Percentiles rank a stretch among this genome's conserved stretches.
phyloP scores from a whole-genome alignment of 768 basidiomycete species.

The Psilocybe subaeruginosa region DNA sequence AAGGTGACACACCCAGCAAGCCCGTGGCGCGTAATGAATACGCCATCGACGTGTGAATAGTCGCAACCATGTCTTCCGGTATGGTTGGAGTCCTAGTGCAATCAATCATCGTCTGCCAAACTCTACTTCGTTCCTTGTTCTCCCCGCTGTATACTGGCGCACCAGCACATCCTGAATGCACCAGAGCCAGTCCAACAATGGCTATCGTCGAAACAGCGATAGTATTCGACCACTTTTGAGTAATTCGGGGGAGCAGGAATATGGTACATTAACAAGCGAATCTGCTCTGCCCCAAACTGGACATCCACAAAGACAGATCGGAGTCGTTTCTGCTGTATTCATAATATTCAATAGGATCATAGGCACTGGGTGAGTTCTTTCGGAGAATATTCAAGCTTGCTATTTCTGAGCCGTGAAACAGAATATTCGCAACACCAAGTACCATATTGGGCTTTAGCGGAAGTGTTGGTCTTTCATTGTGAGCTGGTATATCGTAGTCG shows the following conservation, averaged over 20 bases:
- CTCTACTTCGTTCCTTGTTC: not conserved
- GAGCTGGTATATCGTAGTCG: not conserved
- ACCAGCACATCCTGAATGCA: not conserved
- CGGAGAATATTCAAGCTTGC: not conserved
- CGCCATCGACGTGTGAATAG: slow-evolving; percentile 5
- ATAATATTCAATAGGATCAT: slow-evolving; percentile 49
- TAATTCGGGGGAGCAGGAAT: not conserved
- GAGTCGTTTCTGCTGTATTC: slow-evolving; percentile 38
- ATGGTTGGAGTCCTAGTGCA: not conserved
- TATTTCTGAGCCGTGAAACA: slow-evolving; percentile 4
- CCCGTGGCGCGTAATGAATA: not conserved
- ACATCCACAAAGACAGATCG: slow-evolving; percentile 17
- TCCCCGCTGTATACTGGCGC: not conserved
- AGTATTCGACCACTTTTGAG: not conserved
- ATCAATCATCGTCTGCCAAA: not conserved
- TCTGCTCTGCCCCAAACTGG: not conserved
- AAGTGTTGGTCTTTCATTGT: slow-evolving; percentile 42
- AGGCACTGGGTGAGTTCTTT: slow-evolving; percentile 40
- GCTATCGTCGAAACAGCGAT: not conserved
- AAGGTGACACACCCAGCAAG: too few relatives aligned
- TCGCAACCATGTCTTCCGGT: slow-evolving; percentile 1
- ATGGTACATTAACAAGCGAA: not conserved
- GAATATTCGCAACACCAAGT: slow-evolving; percentile 44
- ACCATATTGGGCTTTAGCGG: slow-evolving; percentile 39
- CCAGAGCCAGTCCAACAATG: not conserved